These are phyloP conservation scores for Hericium coralloides DNA, from an alignment of 768 basidiomycete species.

Conservation along the genomic window DNA sequence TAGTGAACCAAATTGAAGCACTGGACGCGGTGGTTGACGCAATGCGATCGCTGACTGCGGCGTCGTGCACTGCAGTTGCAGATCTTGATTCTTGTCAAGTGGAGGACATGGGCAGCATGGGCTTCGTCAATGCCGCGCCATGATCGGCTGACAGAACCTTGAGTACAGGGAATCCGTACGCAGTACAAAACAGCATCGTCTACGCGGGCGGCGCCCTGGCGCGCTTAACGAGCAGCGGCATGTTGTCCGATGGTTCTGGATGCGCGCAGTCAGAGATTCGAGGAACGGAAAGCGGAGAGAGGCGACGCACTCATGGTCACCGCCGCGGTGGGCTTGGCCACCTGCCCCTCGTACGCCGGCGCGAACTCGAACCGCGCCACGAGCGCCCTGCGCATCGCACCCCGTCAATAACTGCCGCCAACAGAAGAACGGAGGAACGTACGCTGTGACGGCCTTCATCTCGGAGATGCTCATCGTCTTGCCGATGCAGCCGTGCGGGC, in stretches of 20 bases:
- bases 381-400: too few relatives aligned
- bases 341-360: slow-evolving; percentile 33
- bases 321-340: slow-evolving; percentile 32
- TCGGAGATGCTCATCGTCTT: slow-evolving; percentile 40
- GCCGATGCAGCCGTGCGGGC: slow-evolving; percentile 39
- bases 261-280: neutral
- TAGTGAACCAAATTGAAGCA: too few relatives aligned
- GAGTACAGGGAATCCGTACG: too few relatives aligned
- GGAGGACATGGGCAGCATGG: too few relatives aligned
- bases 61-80: too few relatives aligned
- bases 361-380: slow-evolving; percentile 32
- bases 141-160: too few relatives aligned
- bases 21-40: too few relatives aligned
- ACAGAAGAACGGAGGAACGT: neutral
- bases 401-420: too few relatives aligned
- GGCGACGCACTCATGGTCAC: slow-evolving; percentile 36
- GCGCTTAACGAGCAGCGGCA: slow-evolving; percentile 14
- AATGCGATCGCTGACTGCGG: too few relatives aligned
- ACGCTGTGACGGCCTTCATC: slow-evolving; percentile 33
- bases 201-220: neutral
- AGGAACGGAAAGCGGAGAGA: neutral
- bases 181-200: too few relatives aligned
- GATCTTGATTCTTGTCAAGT: too few relatives aligned
- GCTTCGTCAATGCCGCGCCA: too few relatives aligned
- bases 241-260: slow-evolving; percentile 15